Conservation (phyloP, 208 protist species). For the Trypanosoma boissoni region DNA sequence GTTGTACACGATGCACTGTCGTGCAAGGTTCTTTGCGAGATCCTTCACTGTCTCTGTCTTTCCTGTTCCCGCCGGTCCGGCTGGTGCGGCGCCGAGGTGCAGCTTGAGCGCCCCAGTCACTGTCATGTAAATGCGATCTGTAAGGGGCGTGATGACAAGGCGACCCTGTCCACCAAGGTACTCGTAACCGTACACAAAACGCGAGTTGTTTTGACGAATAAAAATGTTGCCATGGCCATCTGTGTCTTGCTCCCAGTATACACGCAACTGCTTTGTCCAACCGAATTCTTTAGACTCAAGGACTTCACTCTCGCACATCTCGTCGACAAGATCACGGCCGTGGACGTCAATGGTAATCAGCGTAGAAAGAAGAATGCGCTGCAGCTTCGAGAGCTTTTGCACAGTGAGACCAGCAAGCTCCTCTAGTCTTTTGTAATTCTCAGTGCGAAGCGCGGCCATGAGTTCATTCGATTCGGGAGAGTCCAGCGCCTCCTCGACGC, state of each 20-base stretch:
- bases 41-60: constrained; percentile 98
- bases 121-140: constrained; percentile 98
- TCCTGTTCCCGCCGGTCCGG: constrained; percentile 95
- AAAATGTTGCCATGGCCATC: constrained; percentile 93
- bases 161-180: constrained; percentile 96
- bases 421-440: constrained; percentile 83
- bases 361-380: constrained; percentile 93
- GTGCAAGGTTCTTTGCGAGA: constrained; percentile 95
- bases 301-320: constrained; percentile 92
- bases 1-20: constrained; percentile 98
- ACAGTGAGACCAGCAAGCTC: constrained; percentile 91
- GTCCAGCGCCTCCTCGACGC: constrained; percentile 91
- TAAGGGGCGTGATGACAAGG: constrained; percentile 98
- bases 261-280: constrained; percentile 97
- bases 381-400: constrained; percentile 81
- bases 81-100: constrained; percentile 92
- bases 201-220: constrained; percentile 94
- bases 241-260: constrained; percentile 95
- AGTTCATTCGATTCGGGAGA: constrained; percentile 57
- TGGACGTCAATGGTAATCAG: constrained; percentile 98
- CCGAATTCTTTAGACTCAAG: constrained; percentile 89
- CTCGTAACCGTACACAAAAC: constrained; percentile 97
- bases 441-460: constrained; percentile 74
- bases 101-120: constrained; percentile 96
- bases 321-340: constrained; percentile 93